phyloP scores from a whole-genome alignment of 495 filamentous ascomycete species.

The Chaetomium fimeti region DNA sequence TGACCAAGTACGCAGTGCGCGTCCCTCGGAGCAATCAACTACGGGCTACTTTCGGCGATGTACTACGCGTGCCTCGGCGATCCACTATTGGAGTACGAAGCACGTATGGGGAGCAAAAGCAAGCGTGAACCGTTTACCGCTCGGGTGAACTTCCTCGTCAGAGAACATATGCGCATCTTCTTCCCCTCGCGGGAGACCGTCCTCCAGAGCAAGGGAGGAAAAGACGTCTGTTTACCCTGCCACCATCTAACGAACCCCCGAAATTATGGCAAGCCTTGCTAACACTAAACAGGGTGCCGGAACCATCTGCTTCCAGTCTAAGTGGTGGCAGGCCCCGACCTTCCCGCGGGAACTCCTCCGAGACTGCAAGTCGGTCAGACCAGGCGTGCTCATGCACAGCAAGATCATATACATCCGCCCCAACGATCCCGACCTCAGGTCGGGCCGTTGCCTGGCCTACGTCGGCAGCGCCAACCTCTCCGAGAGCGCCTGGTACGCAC shows the following conservation, averaged over 20 bases:
- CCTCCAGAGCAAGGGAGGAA: slow-evolving; percentile 56
- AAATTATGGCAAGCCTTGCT: not conserved
- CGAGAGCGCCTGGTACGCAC: slow-evolving; percentile 81
- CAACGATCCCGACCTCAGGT: not conserved
- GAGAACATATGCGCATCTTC: slow-evolving; percentile 64
- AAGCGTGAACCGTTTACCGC: slow-evolving; percentile 36
- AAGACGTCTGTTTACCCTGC: slow-evolving; percentile 34
- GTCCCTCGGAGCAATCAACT: slow-evolving; percentile 73
- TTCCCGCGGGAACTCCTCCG: slow-evolving; percentile 72
- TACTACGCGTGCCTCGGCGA: slow-evolving; percentile 76
- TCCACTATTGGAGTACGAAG: slow-evolving; percentile 53
- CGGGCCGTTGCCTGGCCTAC: slow-evolving; percentile 65
- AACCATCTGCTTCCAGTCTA: slow-evolving; percentile 72
- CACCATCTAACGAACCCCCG: too few species aligned
- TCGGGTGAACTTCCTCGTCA: slow-evolving; percentile 41
- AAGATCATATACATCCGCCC: slow-evolving; percentile 74
- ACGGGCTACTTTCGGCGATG: slow-evolving; percentile 64
- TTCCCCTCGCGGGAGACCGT: slow-evolving; percentile 82
- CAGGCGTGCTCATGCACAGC: slow-evolving; percentile 79
- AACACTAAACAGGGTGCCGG: slow-evolving; percentile 54
- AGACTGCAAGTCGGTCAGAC: slow-evolving; percentile 68
- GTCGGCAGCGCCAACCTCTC: slow-evolving; percentile 91
- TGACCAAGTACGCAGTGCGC: slow-evolving; percentile 53
- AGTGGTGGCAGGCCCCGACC: slow-evolving; percentile 61
- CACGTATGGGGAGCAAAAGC: slow-evolving; percentile 40